These are phyloP conservation scores for Dictyostelium intermedium DNA, from an alignment of 78 protist genomes.

Conservation along the genomic window DNA sequence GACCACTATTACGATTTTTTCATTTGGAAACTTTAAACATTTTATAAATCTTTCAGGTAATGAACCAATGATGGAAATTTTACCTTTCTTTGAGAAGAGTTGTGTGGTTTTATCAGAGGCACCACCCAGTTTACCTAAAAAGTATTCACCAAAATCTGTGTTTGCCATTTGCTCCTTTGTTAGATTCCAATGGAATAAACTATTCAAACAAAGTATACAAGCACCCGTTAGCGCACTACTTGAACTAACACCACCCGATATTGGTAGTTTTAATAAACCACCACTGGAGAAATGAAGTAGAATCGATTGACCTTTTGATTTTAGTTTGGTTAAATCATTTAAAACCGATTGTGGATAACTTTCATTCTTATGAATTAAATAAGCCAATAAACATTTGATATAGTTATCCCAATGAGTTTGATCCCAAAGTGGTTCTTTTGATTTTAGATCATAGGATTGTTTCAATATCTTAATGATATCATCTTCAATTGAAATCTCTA, in stretches of 20 bases:
- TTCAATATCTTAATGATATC: not conserved
- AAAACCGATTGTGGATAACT: not conserved
- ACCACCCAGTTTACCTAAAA: slow-evolving; percentile 72
- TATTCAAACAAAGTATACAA: not conserved
- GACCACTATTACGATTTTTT: not conserved
- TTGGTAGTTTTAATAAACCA: slow-evolving; percentile 23
- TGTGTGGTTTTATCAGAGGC: slow-evolving; percentile 68
- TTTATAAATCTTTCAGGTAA: slow-evolving; percentile 39
- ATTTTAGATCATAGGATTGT: not conserved
- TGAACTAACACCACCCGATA: slow-evolving; percentile 66
- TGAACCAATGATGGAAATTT: slow-evolving; percentile 46
- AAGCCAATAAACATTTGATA: slow-evolving; percentile 20
- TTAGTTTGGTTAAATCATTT: not conserved
- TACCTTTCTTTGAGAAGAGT: slow-evolving; percentile 21
- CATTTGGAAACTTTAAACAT: slow-evolving; percentile 1
- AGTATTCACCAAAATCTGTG: slow-evolving; percentile 69
- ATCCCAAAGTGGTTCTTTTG: slow-evolving; percentile 33
- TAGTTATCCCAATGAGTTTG: slow-evolving; percentile 41
- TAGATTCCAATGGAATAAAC: slow-evolving; percentile 1
- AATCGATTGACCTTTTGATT: not conserved
- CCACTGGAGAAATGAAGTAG: not conserved
- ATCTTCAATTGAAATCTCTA: not conserved
- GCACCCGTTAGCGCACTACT: slow-evolving; percentile 75
- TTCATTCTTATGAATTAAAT: not conserved
- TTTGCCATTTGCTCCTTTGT: slow-evolving; percentile 27